Base-by-base conservation (phyloP, 176 grass and related monocot genomes). In the Calamus simplicifolius region DNA sequence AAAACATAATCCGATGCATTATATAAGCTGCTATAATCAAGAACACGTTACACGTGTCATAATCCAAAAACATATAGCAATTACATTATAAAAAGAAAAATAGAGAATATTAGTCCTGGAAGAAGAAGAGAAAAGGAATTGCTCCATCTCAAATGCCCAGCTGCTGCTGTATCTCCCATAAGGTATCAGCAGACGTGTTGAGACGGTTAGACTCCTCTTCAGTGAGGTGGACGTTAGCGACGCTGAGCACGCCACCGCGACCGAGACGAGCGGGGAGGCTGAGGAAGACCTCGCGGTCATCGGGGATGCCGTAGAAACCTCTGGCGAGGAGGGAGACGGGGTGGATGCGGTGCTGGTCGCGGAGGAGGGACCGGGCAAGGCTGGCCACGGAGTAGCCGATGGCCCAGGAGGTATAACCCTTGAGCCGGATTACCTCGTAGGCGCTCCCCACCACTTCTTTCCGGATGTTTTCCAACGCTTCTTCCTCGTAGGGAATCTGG, bases 401-500 rank as follows among this genome's bases (percentile, higher is more conserved):
- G 48, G 62, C 62, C 62, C 62, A 65, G 14, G 62, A 65, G 14
- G 62, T 65, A 49, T 65, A 65, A 16, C 62, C 62, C 49, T 65
- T 65, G 62, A 65, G 62, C 25, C 49, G 48, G 62, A 65, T 65
- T 14, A 65, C 62, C 62, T 65, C 62, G 62, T 65, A 65, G 21
- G 62, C 62, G 62, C 62, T 51, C 19, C 29, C 62, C 23, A 65
- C 62, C 48, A 65, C 62, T 25, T 49, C 25, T 49, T 65, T 65
- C 49, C 49, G 48, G 4, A 65, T 65, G 48, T 5, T 5, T 25
- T 65, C 62, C 62, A 65, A 49, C 48, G 30, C 57, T 6, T 25
- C 62, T 13, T 65, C 5, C 48, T 50, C 62, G 31, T 27, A 25
- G 21, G 6, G 5, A 43, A 43, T 43, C 49, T 19, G 14, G 15